Evolutionary conservation across 2,329 filamentous ascomycete genomes (phyloP), one percentile per base, ranked within the genome.

Genomic region (Nectriaceae sp.): DNA sequence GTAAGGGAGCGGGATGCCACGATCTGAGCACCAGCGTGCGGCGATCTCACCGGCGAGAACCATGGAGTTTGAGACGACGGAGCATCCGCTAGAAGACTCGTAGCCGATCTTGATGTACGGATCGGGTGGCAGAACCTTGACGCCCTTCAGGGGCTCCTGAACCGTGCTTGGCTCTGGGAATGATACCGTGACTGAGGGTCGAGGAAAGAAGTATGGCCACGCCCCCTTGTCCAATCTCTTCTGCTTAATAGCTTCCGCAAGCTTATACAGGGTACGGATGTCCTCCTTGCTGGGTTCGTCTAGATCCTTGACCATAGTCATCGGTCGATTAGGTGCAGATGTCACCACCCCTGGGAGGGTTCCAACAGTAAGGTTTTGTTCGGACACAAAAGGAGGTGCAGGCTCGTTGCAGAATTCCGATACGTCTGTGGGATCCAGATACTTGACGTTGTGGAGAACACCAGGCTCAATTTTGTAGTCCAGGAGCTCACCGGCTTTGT

Each of bases 41-140:
- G 80, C 82, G 21, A 85, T 70, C 58, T 85, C 76, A 45, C 82
- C 82, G 11, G 82, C 84, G 4, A 86, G 71, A 31, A 80, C 73
- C 85, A 88, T 88, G 33, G 66, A 63, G 40, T 65, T 70, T 41
- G 65, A 56, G 11, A 74, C 71, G 4, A 73, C 56, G 1, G 66
- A 65, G 38, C 63, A 65, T 21, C 62, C 65, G 4, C 52, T 65
- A 8, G 65, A 69, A 3, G 55, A 40, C 16, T 65, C 63, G 26
- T 62, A 63, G 21, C 52, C 53, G 18, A 72, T 65, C 16, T 66
- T 65, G 55, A 84, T 83, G 46, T 74, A 73, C 1, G 80, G 80
- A 49, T 83, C 78, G 3, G 76, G 73, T 1, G 63, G 57, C 31
- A 75, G 67, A 3, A 64, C 49, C 13, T 53, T 53, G 6, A 48